A percentile compares a stretch with the other conserved stretches of the same genome.
Conservation (phyloP, 1,139 yeast genomes). For the Geotrichum restrictum region DNA sequence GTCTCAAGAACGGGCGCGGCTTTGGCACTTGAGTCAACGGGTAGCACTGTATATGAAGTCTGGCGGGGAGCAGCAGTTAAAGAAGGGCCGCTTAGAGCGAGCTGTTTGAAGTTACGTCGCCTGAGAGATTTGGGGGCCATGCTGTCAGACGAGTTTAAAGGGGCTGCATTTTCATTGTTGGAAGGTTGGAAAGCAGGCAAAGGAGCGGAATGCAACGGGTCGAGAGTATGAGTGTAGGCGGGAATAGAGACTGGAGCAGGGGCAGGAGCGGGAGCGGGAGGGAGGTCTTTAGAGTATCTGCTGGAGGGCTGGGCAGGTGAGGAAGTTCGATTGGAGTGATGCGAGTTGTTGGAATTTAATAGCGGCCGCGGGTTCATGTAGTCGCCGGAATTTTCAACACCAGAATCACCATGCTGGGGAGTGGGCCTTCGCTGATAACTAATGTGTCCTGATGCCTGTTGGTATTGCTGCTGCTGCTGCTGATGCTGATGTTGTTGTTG, state of each 20-base stretch:
- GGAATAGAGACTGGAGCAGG: not conserved
- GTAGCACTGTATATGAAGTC: slow-evolving; percentile 14
- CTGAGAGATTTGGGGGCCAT: slow-evolving; percentile 58
- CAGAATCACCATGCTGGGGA: not conserved
- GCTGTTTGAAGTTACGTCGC: slow-evolving; percentile 69
- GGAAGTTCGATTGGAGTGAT: slow-evolving; percentile 1
- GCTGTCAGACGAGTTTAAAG: slow-evolving; percentile 23
- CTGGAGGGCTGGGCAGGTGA: not conserved
- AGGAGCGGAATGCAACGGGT: not conserved
- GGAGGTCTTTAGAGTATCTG: slow-evolving; percentile 11
- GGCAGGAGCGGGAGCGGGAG: slow-evolving; percentile 10
- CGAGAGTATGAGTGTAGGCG: not conserved
- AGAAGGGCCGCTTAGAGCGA: slow-evolving; percentile 46
- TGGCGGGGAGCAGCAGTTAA: slow-evolving; percentile 20
- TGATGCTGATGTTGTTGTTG: slow-evolving; percentile 8
- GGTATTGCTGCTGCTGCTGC: not conserved
- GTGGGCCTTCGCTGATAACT: too few relatives aligned
- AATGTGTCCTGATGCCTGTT: too few relatives aligned
- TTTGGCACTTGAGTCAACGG: slow-evolving; percentile 7
- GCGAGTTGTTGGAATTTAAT: slow-evolving; percentile 3
- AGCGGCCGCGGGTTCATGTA: slow-evolving; percentile 1
- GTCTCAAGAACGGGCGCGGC: slow-evolving; percentile 13
- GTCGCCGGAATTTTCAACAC: not conserved
- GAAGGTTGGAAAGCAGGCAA: slow-evolving; percentile 1
- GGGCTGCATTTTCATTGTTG: not conserved